Conservation (phyloP, 2,329 filamentous ascomycete genomes). For the Lasiodiplodia sp. region DNA sequence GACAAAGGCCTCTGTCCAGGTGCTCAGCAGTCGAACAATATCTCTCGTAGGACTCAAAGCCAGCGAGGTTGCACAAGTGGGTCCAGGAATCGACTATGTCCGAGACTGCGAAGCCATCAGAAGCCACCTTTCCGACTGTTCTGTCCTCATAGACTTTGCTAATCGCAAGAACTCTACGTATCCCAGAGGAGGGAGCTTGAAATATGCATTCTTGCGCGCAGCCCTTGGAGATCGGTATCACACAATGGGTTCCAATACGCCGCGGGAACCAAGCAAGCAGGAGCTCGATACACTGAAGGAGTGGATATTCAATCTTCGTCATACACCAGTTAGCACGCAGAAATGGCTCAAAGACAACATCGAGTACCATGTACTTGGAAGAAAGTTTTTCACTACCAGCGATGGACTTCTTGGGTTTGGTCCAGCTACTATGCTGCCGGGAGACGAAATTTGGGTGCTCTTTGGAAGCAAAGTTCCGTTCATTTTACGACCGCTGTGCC, state of each 20-base stretch:
- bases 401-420: not conserved
- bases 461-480: conserved; percentile 9
- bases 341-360: not conserved
- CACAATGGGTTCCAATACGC: not conserved
- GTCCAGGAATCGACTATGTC: too few relatives aligned
- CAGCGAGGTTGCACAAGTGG: too few relatives aligned
- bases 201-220: not conserved
- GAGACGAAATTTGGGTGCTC: conserved; percentile 7
- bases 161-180: too few relatives aligned
- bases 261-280: too few relatives aligned
- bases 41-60: too few relatives aligned
- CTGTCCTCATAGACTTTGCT: too few relatives aligned
- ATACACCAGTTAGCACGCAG: too few relatives aligned
- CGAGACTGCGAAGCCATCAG: too few relatives aligned
- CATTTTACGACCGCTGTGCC: not conserved
- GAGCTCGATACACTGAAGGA: not conserved
- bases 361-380: not conserved
- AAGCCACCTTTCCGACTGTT: too few relatives aligned
- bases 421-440: not conserved
- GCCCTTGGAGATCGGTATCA: not conserved
- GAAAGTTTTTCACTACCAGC: not conserved
- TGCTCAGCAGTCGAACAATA: too few relatives aligned
- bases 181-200: too few relatives aligned
- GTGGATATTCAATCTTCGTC: not conserved
- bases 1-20: too few relatives aligned